Evolutionary conservation across 202 grass and related monocot species (phyloP).

Genomic region (Setaria italica): DNA sequence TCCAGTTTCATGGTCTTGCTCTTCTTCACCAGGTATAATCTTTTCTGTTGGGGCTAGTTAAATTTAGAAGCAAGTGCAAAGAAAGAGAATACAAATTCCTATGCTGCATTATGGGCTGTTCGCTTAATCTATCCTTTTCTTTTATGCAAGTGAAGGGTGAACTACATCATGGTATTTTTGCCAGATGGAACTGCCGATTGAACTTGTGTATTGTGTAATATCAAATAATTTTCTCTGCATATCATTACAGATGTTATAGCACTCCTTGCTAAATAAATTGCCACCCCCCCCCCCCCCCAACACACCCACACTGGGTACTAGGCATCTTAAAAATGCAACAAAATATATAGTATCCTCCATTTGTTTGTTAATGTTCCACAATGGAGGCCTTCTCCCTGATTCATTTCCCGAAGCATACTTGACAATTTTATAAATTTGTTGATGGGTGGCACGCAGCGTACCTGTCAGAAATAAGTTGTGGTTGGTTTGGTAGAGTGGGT

Average conservation of each 20-base stretch:
- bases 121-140: not conserved
- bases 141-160: constrained; percentile 1
- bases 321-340: no score
- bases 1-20: constrained; percentile 81
- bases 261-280: no score
- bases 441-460: not conserved
- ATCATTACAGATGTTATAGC: not conserved
- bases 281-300: no score
- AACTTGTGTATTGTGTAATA: not conserved
- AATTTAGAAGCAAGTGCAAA: constrained; percentile 26
- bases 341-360: not conserved
- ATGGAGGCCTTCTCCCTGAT: not conserved
- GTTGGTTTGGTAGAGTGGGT: constrained; percentile 1
- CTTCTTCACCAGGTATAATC: constrained; percentile 76
- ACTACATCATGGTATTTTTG: not conserved
- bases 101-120: not conserved
- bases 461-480: constrained; percentile 17
- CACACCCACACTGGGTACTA: no score
- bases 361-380: constrained; percentile 24
- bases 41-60: constrained; percentile 16
- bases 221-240: not conserved
- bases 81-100: constrained; percentile 17
- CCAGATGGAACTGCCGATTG: not conserved
- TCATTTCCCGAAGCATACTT: not conserved
- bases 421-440: constrained; percentile 29